phyloP scores from a whole-genome alignment of 2,329 filamentous ascomycete species.

The Pestalotiopsis fici region DNA sequence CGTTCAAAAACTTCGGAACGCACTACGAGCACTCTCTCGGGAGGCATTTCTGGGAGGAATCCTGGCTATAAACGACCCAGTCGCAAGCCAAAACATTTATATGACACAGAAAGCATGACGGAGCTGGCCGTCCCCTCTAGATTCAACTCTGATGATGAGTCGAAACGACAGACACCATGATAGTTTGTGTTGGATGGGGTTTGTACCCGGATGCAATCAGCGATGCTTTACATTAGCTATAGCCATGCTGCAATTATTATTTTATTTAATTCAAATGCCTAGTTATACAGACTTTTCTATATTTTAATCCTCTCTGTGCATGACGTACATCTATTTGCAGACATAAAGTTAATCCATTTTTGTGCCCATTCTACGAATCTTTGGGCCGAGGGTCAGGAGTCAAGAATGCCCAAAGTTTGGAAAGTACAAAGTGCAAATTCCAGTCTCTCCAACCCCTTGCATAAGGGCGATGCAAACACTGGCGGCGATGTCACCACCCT shows the following conservation, averaged over 20 bases:
- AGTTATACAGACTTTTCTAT: not conserved
- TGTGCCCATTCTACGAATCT: not conserved
- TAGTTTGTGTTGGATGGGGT: not conserved
- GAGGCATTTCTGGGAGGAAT: constrained; percentile 21
- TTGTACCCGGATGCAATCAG: not conserved
- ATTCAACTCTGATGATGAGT: constrained; percentile 35
- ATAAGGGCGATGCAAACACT: not conserved
- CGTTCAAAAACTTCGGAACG: constrained; percentile 16
- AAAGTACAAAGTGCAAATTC: not conserved
- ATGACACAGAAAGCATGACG: constrained; percentile 53
- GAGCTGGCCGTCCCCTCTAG: constrained; percentile 42
- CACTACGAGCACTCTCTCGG: constrained; percentile 16
- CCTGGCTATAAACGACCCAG: constrained; percentile 32
- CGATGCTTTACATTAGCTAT: not conserved
- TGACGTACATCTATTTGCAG: not conserved
- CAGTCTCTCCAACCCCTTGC: not conserved
- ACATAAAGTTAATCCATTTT: too few species aligned
- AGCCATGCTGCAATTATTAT: not conserved
- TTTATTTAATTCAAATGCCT: not conserved
- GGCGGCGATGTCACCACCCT: not conserved
- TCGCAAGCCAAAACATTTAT: constrained; percentile 33
- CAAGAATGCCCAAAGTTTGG: not conserved
- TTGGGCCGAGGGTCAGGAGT: not conserved
- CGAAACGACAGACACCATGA: constrained; percentile 8
- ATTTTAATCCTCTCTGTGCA: too few species aligned